Conservation (phyloP, 257 asterid genomes). For the Ophiorrhiza pumila region DNA sequence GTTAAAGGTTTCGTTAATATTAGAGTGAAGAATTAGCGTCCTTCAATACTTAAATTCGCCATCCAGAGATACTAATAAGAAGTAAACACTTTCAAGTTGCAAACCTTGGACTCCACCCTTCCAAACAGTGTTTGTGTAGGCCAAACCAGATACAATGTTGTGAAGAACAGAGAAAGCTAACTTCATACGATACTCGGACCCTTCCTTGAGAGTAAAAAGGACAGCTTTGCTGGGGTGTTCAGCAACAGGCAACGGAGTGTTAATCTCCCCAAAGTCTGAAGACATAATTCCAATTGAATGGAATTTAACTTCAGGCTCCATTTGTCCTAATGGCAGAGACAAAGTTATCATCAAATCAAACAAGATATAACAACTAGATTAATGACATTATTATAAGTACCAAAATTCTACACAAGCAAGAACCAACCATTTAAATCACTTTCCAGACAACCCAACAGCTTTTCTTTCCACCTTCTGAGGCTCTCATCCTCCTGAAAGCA, state of each 20-base stretch:
- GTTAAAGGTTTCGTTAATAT: not conserved
- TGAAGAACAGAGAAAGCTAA: slow-evolving; percentile 70
- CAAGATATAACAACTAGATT: not conserved
- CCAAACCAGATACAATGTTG: slow-evolving; percentile 73
- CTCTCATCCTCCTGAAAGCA: slow-evolving; percentile 65
- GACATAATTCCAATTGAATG: slow-evolving; percentile 64
- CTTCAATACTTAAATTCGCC: not conserved
- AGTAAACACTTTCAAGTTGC: slow-evolving; percentile 9
- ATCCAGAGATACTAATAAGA: not conserved
- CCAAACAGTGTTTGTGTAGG: slow-evolving; percentile 73
- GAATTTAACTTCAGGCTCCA: slow-evolving; percentile 76
- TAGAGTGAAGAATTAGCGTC: not conserved
- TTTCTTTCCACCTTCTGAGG: slow-evolving; percentile 79
- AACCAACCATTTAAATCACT: slow-evolving; percentile 60
- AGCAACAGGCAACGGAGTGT: slow-evolving; percentile 51
- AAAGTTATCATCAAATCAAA: slow-evolving; percentile 14
- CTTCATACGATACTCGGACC: slow-evolving; percentile 60
- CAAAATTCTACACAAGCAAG: slow-evolving; percentile 2
- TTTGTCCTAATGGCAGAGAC: slow-evolving; percentile 37
- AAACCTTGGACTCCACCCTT: slow-evolving; percentile 65
- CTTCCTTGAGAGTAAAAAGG: slow-evolving; percentile 61
- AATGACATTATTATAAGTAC: not conserved
- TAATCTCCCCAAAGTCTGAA: slow-evolving; percentile 59
- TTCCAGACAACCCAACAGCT: slow-evolving; percentile 79
- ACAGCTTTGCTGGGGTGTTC: slow-evolving; percentile 40